Percentiles rank a stretch among this genome's conserved stretches.
Conservation (phyloP, 805 yeast species). For the Starmera dryadoides region DNA sequence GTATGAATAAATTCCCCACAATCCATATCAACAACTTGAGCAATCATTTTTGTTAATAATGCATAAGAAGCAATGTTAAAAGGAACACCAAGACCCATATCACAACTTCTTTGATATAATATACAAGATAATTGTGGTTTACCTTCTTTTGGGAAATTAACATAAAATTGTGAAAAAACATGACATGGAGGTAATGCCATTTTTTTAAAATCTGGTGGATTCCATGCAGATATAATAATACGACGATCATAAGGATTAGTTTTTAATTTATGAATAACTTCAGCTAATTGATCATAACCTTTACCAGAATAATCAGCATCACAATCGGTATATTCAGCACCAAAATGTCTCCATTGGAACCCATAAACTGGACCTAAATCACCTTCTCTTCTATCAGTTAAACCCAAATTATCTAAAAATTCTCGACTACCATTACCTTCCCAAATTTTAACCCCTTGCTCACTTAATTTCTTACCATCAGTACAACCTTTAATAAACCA, state of each 20-base stretch:
- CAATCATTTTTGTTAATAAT: slow-evolving; percentile 86
- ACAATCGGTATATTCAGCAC: slow-evolving; percentile 84
- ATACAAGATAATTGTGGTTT: slow-evolving; percentile 77
- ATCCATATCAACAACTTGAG: slow-evolving; percentile 90
- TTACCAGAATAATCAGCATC: slow-evolving; percentile 80
- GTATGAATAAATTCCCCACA: slow-evolving; percentile 95
- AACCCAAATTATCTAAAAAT: slow-evolving; percentile 77
- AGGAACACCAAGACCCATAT: slow-evolving; percentile 99
- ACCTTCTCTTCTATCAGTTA: slow-evolving; percentile 76
- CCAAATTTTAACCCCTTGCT: slow-evolving; percentile 94
- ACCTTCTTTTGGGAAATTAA: slow-evolving; percentile 60
- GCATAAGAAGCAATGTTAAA: slow-evolving; percentile 97
- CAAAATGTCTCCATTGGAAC: slow-evolving; percentile 99
- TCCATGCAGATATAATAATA: slow-evolving; percentile 96
- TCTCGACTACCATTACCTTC: slow-evolving; percentile 97
- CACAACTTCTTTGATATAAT: slow-evolving; percentile 96
- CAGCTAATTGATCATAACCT: slow-evolving; percentile 86
- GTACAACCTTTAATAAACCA: slow-evolving; percentile 94
- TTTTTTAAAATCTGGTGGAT: slow-evolving; percentile 85
- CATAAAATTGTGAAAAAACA: slow-evolving; percentile 92
- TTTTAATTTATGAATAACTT: slow-evolving; percentile 71
- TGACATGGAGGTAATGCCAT: slow-evolving; percentile 99
- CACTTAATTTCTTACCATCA: slow-evolving; percentile 71
- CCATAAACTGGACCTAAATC: slow-evolving; percentile 99
- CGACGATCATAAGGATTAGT: slow-evolving; percentile 92